Evolutionary conservation across 768 basidiomycete genomes (phyloP).

Genomic region (Tephrocybe rancida): DNA sequence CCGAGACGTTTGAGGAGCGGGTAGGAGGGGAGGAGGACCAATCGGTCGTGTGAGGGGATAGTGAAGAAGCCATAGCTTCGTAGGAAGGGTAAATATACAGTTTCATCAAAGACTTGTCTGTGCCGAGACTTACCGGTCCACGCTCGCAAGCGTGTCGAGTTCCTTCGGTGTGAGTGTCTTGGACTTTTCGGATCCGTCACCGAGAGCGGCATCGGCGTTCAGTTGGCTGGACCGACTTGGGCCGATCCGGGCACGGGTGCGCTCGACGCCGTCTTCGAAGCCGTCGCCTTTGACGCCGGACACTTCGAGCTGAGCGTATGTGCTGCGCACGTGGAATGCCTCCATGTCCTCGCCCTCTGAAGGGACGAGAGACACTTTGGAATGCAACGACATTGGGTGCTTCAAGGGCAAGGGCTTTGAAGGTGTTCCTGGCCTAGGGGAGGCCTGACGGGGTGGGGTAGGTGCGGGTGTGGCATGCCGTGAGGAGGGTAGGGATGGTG

Average conservation of each 20-base stretch:
- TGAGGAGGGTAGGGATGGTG: conserved; percentile 27
- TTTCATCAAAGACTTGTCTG: not conserved
- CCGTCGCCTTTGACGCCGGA: conserved; percentile 95
- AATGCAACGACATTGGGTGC: conserved; percentile 34
- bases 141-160: conserved; percentile 64
- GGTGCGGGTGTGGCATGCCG: conserved; percentile 30
- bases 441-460: conserved; percentile 22
- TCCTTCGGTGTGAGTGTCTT: conserved; percentile 76
- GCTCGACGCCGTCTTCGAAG: conserved; percentile 91
- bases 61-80: conserved; percentile 91
- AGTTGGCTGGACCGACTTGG: conserved; percentile 59
- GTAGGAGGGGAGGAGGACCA: conserved; percentile 67
- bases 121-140: conserved; percentile 77
- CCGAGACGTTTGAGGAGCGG: conserved; percentile 65
- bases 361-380: conserved; percentile 63
- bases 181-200: conserved; percentile 60
- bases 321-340: conserved; percentile 80
- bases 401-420: conserved; percentile 35
- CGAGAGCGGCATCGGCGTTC: conserved; percentile 56
- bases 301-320: conserved; percentile 88
- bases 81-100: conserved; percentile 12
- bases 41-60: conserved; percentile 79
- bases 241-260: conserved; percentile 77
- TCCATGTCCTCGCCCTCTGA: conserved; percentile 83
- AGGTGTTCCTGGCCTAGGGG: conserved; percentile 22